These are phyloP conservation scores for Ascochyta rabiei DNA, from an alignment of 2,329 filamentous ascomycete genomes.

Conservation along the genomic window DNA sequence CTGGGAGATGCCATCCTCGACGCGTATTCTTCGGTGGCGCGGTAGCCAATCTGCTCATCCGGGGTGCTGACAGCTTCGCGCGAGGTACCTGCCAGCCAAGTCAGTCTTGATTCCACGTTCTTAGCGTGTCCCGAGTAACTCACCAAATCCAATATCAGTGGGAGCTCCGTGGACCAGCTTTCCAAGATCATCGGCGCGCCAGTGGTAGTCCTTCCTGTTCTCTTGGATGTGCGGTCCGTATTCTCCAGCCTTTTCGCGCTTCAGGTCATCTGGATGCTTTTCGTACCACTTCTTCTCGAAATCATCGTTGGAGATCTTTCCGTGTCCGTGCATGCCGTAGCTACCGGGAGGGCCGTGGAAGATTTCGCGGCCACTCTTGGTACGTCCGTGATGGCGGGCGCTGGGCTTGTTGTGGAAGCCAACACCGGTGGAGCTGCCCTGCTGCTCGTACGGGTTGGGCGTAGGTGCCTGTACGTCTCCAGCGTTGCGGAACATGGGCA, in stretches of 20 bases:
- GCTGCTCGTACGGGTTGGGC: conserved; percentile 64
- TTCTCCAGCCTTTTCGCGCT: conserved; percentile 73
- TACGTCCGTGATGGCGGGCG: conserved; percentile 66
- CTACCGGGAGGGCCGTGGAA: conserved; percentile 81
- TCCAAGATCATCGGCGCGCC: conserved; percentile 90
- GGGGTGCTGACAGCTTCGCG: conserved; percentile 73
- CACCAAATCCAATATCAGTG: conserved; percentile 60
- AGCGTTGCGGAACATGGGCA: conserved; percentile 90
- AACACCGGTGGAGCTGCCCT: conserved; percentile 51
- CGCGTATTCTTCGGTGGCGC: conserved; percentile 83
- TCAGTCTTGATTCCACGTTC: conserved; percentile 51
- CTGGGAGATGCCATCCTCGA: conserved; percentile 75
- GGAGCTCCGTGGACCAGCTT: conserved; percentile 77
- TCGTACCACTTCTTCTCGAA: conserved; percentile 92
- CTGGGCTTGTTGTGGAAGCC: conserved; percentile 60
- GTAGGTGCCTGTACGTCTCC: conserved; percentile 97
- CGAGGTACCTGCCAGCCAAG: conserved; percentile 65
- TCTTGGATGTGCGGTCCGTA: conserved; percentile 65
- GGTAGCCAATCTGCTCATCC: conserved; percentile 87
- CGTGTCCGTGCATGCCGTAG: conserved; percentile 92
- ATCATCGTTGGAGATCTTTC: conserved; percentile 74
- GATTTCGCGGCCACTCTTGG: conserved; percentile 72
- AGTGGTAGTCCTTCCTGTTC: conserved; percentile 74
- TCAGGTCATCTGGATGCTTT: conserved; percentile 82
- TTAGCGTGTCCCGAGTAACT: conserved; percentile 30